phyloP scores from a whole-genome alignment of 1,284 basidiomycete genomes.

The Kwoniella shivajii region DNA sequence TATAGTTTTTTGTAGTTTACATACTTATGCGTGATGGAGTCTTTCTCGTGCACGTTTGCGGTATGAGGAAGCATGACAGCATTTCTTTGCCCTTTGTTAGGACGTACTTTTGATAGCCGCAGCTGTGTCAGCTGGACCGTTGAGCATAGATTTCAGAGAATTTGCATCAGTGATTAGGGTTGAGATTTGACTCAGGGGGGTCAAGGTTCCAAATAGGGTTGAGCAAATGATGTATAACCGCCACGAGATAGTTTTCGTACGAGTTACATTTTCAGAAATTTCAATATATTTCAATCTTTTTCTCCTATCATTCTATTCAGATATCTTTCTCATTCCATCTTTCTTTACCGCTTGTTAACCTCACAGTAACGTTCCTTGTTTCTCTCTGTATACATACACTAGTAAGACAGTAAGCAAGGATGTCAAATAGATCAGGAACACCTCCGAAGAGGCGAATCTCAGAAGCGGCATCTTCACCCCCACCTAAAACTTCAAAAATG shows the following conservation, averaged over 20 bases:
- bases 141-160: neutral
- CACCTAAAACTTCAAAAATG: slow-evolving; percentile 47
- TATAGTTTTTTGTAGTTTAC: slow-evolving; percentile 3
- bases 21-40: slow-evolving; percentile 11
- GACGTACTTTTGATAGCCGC: no score
- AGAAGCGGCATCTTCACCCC: slow-evolving; percentile 16
- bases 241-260: neutral
- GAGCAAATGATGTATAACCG: no score
- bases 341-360: no score
- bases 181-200: no score
- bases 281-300: neutral
- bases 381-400: no score
- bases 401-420: neutral
- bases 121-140: neutral
- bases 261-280: neutral
- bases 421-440: slow-evolving; percentile 24
- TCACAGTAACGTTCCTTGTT: no score
- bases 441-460: slow-evolving; percentile 39
- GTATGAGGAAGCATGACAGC: neutral
- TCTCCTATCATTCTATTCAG: no score
- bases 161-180: neutral
- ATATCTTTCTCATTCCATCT: no score
- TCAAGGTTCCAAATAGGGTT: no score
- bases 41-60: neutral
- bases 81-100: no score